Conservation (phyloP, 2,329 filamentous ascomycete species). For the Sporothrix humicola region DNA sequence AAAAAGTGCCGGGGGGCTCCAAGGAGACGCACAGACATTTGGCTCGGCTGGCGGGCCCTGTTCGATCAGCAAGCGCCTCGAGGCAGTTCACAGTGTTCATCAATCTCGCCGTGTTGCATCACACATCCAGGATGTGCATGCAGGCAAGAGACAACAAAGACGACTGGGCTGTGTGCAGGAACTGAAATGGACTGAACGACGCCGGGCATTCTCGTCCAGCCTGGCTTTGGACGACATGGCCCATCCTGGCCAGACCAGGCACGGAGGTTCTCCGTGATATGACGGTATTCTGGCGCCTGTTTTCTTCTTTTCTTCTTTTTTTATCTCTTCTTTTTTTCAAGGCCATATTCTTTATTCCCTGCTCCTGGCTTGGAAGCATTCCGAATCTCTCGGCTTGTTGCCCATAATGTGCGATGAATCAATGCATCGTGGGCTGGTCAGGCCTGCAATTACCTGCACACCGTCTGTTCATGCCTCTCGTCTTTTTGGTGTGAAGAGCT, state of each 20-base stretch:
- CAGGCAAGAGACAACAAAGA: not conserved
- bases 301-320: not conserved
- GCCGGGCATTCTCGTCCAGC: not conserved
- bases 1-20: constrained; percentile 29
- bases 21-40: constrained; percentile 43
- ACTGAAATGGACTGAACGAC: not conserved
- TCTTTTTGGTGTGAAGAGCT: constrained; percentile 1
- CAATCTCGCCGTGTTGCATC: constrained; percentile 38
- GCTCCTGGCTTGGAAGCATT: constrained; percentile 15
- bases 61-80: constrained; percentile 37
- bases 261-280: not conserved
- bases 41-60: constrained; percentile 38
- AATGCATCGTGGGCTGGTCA: constrained; percentile 7
- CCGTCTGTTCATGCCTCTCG: not conserved
- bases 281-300: constrained; percentile 3
- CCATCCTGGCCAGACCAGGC: not conserved
- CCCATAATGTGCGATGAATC: not conserved
- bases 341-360: not conserved
- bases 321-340: not conserved
- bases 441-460: constrained; percentile 5
- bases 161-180: not conserved
- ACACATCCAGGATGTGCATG: not conserved
- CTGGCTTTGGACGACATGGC: not conserved
- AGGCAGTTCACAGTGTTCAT: constrained; percentile 35
- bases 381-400: not conserved